Evolutionary conservation across 2,329 filamentous ascomycete genomes (phyloP), one percentile per base, ranked within the genome.

Genomic region (Zymoseptoria tritici): DNA sequence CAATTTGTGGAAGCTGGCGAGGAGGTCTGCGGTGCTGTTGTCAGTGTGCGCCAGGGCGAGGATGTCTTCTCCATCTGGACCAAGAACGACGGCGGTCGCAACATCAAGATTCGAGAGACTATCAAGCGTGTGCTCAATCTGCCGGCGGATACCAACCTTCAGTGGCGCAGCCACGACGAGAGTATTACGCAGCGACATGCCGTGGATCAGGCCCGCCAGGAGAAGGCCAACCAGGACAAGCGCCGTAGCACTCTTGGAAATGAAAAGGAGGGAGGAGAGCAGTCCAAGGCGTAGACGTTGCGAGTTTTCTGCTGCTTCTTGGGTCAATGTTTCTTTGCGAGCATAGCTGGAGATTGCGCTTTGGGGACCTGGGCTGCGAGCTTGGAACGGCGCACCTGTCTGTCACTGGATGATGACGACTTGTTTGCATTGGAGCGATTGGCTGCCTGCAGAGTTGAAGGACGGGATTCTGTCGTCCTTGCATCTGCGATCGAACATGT

Each of bases 41-140:
- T 99, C 51, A 97, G 92, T 73, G 90, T 99, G 64, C 84, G 94
- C 63, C 96, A 92, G 71, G 93, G 92, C 51, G 94, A 99, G 78
- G 94, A 99, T 73, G 95, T 97, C 63, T 83, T 99, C 75, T 97
- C 91, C 78, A 91, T 99, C 72, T 99, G 94, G 94, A 96, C 92
- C 58, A 89, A 91, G 75, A 94, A 90, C 69, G 90, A 96, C 71
- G 93, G 91, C 52, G 91, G 91, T 64, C 87, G 91, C 70, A 95
- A 97, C 75, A 88, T 97, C 69, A 97, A 96, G 80, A 96, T 99
- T 71, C 87, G 93, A 89, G 92, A 99, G 78, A 96, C 89, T 36
- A 91, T 97, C 82, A 96, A 95, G 78, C 89, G 91, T 64, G 82
- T 95, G 65, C 85, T 99, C 59, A 84, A 85, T 66, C 90, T 97